phyloP scores from a whole-genome alignment of 177 flowering plant species.

The Telopea speciosissima region DNA sequence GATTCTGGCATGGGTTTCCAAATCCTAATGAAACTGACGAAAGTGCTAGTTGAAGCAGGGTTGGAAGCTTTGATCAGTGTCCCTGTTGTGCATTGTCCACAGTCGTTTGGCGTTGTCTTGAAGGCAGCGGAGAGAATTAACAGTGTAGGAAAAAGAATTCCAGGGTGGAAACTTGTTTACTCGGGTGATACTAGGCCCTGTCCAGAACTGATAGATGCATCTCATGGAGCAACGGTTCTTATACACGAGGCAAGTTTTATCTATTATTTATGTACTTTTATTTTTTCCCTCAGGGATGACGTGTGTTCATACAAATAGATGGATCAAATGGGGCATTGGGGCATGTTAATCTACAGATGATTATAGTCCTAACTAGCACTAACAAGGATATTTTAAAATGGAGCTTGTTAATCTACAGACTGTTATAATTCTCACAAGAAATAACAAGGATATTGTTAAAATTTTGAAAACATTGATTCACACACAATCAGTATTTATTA shows the following conservation, averaged over 20 bases:
- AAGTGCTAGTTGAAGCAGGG: slow-evolving; percentile 63
- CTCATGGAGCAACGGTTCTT: slow-evolving; percentile 84
- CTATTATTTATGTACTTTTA: background rate
- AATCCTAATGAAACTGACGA: slow-evolving; percentile 42
- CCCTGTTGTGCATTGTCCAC: slow-evolving; percentile 89
- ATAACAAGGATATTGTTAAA: too few relatives aligned
- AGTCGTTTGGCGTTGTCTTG: slow-evolving; percentile 73
- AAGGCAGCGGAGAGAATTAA: slow-evolving; percentile 68
- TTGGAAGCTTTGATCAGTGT: slow-evolving; percentile 67
- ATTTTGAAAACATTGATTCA: too few relatives aligned
- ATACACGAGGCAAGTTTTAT: slow-evolving; percentile 81
- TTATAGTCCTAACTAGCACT: background rate
- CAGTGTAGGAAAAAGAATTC: slow-evolving; percentile 54
- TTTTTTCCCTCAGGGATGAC: background rate
- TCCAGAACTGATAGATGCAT: slow-evolving; percentile 60
- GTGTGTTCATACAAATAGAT: too few relatives aligned
- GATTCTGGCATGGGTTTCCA: slow-evolving; percentile 25
- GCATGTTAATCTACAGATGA: too few relatives aligned
- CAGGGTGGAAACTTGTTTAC: slow-evolving; percentile 96
- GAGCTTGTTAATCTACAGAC: too few relatives aligned
- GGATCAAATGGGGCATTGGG: too few relatives aligned
- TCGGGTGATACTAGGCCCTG: slow-evolving; percentile 99
- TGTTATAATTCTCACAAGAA: too few relatives aligned
- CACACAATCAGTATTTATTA: background rate
- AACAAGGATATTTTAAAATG: background rate